These are phyloP conservation scores for Acer negundo DNA, from an alignment of 345 rosid genomes.

Conservation along the genomic window DNA sequence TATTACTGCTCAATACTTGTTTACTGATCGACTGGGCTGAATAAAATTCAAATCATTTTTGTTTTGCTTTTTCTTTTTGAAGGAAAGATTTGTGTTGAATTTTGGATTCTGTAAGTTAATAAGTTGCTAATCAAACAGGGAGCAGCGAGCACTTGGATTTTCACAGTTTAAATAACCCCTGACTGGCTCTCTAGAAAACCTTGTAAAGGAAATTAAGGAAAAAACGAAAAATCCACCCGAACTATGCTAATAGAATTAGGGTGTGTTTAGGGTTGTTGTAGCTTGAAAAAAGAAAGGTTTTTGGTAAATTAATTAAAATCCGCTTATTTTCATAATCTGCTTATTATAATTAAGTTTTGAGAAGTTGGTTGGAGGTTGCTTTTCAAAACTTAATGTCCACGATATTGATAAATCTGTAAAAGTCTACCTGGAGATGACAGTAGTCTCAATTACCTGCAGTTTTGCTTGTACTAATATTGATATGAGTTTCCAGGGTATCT, in stretches of 20 bases:
- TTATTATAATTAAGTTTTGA: neutral
- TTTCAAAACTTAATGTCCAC: neutral
- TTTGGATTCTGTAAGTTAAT: neutral
- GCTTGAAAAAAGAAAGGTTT: neutral
- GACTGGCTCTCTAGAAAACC: neutral
- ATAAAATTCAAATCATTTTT: neutral
- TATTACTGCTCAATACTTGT: neutral
- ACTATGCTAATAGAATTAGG: neutral
- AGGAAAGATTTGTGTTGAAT: neutral
- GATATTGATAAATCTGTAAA: neutral
- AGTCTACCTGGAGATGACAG: neutral
- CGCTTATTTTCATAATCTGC: neutral
- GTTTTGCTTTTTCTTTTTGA: slow-evolving; percentile 1
- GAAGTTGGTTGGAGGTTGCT: neutral
- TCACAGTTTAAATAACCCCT: neutral
- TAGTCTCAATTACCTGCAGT: neutral
- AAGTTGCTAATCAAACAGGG: neutral
- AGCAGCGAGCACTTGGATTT: neutral
- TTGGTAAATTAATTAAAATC: neutral
- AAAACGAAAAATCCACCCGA: neutral
- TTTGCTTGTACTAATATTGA: neutral
- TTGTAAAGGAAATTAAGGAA: neutral
- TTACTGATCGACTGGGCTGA: slow-evolving; percentile 8
- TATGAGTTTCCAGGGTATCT: neutral
- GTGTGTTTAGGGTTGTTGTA: neutral